Conservation (phyloP, 139 green algal species). For the Pseudopediastrum boryanum region DNA sequence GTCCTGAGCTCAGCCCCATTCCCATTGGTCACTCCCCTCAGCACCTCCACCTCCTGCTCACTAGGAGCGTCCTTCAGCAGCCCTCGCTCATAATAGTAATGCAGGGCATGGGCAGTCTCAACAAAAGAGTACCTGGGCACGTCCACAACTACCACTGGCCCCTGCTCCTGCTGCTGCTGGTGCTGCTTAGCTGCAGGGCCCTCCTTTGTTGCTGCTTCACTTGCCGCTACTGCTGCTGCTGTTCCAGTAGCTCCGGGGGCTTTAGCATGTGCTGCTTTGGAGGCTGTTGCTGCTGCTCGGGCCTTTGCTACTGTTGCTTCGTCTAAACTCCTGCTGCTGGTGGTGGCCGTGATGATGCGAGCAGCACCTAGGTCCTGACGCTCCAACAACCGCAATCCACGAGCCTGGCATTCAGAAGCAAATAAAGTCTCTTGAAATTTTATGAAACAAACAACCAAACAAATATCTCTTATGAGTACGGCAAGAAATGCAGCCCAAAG, state of each 20-base stretch:
- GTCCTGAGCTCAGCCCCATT: conserved; percentile 29
- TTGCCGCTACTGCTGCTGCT: neutral
- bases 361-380: conserved; percentile 10
- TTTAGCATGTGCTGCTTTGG: neutral
- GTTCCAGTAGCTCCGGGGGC: too few species aligned
- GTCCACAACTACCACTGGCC: neutral
- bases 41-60: conserved; percentile 20
- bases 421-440: too few species aligned
- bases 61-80: neutral
- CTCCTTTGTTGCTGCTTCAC: neutral
- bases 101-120: conserved; percentile 31
- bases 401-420: conserved; percentile 42
- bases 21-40: conserved; percentile 24
- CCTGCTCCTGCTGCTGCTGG: neutral
- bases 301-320: neutral
- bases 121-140: neutral
- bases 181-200: neutral
- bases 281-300: neutral
- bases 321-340: neutral
- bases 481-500: too few species aligned
- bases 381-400: conserved; percentile 48
- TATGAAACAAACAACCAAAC: too few species aligned
- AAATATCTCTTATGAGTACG: too few species aligned
- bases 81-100: conserved; percentile 38
- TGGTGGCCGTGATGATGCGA: conserved; percentile 32